Evolutionary conservation across 2,329 filamentous ascomycete genomes (phyloP).

Genomic region (Penicillium sp.): DNA sequence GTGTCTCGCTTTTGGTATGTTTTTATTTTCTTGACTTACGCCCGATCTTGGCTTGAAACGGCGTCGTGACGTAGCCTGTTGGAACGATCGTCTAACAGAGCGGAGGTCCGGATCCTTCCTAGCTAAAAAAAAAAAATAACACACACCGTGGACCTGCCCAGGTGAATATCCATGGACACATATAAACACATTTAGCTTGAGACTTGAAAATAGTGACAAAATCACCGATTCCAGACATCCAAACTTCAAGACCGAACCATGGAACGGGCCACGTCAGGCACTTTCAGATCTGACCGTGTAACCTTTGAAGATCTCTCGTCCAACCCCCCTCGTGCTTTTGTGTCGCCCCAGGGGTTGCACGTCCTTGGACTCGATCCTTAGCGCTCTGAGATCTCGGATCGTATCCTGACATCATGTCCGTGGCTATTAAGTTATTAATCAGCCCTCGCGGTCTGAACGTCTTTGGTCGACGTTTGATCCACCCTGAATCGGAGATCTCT

Average conservation of each 20-base stretch:
- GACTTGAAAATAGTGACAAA: too few relatives aligned
- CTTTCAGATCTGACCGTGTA: conserved; percentile 6
- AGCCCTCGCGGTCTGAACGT: conserved; percentile 4
- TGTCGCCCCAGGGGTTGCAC: conserved; percentile 3
- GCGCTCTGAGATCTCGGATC: background rate
- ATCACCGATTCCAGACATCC: background rate
- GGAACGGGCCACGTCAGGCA: conserved; percentile 7
- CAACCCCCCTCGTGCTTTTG: background rate
- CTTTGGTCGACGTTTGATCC: conserved; percentile 12
- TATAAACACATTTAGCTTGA: background rate
- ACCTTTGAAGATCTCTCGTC: background rate
- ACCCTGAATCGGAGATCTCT: conserved; percentile 16
- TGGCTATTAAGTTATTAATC: conserved; percentile 8
- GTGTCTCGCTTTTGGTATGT: background rate
- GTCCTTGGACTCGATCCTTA: background rate
- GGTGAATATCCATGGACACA: background rate
- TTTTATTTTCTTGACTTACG: conserved; percentile 1
- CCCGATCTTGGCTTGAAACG: conserved; percentile 9
- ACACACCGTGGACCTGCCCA: background rate
- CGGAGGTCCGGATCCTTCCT: too few relatives aligned
- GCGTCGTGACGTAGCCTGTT: background rate
- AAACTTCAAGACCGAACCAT: conserved; percentile 1
- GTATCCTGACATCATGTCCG: conserved; percentile 15
- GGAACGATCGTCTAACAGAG: background rate
- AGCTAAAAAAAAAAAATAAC: background rate